Conservation (phyloP, 768 basidiomycete species). For the Lanmaoa rubissima region DNA sequence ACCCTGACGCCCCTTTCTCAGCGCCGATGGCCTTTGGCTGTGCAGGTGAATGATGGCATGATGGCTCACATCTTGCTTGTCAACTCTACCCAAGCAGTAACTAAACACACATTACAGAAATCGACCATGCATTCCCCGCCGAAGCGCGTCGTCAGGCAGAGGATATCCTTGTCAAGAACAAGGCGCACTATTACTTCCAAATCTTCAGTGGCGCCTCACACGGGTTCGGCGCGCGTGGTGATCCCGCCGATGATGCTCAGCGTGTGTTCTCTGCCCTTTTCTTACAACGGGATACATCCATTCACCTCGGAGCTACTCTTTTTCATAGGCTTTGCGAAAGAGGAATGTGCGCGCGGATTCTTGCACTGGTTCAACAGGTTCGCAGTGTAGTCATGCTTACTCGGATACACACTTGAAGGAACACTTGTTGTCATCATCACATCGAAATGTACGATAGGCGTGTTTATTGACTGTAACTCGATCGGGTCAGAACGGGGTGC, state of each 20-base stretch:
- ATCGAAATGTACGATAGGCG: conserved; percentile 12
- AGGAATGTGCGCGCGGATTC: conserved; percentile 52
- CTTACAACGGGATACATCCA: background rate
- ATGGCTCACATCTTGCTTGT: background rate
- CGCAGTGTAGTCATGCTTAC: conserved; percentile 9
- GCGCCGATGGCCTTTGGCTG: conserved; percentile 55
- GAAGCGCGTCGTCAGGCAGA: conserved; percentile 55
- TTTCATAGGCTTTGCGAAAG: conserved; percentile 55
- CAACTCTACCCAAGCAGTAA: background rate
- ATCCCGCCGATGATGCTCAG: conserved; percentile 26
- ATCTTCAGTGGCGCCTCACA: conserved; percentile 48
- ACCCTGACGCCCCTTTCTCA: conserved; percentile 18
- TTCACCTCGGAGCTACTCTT: background rate
- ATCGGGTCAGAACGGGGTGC: background rate
- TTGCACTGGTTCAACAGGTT: conserved; percentile 54
- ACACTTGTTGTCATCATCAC: background rate
- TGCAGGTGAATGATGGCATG: conserved; percentile 41
- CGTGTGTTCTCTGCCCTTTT: conserved; percentile 10
- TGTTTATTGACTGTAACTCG: background rate
- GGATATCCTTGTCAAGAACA: conserved; percentile 50
- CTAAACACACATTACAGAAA: conserved; percentile 36
- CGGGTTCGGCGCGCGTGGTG: conserved; percentile 35
- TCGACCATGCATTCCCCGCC: conserved; percentile 52
- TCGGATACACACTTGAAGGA: background rate
- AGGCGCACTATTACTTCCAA: conserved; percentile 55